phyloP scores from a whole-genome alignment of 2,329 filamentous ascomycete genomes.

The Rhexocercosporidium sp. region DNA sequence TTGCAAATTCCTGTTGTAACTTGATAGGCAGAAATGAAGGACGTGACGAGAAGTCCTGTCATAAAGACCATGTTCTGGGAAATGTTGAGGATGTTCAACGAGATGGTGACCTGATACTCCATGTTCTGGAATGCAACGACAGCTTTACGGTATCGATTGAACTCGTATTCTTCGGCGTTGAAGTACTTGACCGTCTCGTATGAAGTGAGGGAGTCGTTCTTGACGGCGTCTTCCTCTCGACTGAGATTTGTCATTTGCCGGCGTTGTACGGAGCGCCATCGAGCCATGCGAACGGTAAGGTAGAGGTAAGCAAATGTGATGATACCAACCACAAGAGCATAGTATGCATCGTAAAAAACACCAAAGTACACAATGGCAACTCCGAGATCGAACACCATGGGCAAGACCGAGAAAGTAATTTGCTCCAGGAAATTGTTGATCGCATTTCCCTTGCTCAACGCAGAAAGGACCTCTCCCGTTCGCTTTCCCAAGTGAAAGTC shows the following conservation, averaged over 20 bases:
- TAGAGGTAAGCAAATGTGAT: constrained; percentile 97
- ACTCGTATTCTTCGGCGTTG: constrained; percentile 83
- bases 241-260: constrained; percentile 95
- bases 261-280: constrained; percentile 88
- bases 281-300: constrained; percentile 93
- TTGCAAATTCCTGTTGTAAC: constrained; percentile 68
- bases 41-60: constrained; percentile 72
- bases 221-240: constrained; percentile 93
- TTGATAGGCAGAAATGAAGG: constrained; percentile 78
- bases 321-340: constrained; percentile 85
- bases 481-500: constrained; percentile 97
- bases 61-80: constrained; percentile 83
- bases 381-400: constrained; percentile 89
- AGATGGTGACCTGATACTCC: constrained; percentile 77
- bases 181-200: constrained; percentile 96
- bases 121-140: constrained; percentile 74
- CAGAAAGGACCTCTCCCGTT: constrained; percentile 94
- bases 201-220: constrained; percentile 98
- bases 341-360: constrained; percentile 81
- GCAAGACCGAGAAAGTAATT: constrained; percentile 92
- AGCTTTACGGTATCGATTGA: constrained; percentile 72
- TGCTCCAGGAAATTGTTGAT: constrained; percentile 98
- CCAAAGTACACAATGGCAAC: constrained; percentile 85
- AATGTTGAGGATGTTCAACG: constrained; percentile 80
- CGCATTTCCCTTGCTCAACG: constrained; percentile 91